Conservation (phyloP, 768 basidiomycete species). For the Lactifluus subvellereus region DNA sequence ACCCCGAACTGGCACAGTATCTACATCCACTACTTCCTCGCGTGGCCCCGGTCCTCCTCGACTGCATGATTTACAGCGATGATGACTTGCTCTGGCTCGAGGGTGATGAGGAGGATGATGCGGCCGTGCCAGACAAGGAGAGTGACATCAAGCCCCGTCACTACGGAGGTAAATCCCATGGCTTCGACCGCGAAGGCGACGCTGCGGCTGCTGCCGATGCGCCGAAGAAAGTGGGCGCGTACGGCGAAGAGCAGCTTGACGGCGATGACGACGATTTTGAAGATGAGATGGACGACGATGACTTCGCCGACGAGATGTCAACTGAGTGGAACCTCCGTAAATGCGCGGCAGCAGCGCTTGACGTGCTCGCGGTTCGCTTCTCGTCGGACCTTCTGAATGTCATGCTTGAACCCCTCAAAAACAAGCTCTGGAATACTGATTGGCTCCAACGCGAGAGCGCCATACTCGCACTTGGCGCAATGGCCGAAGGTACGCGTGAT, state of each 20-base stretch:
- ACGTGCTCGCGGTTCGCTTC: constrained; percentile 93
- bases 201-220: constrained; percentile 27
- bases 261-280: constrained; percentile 73
- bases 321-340: constrained; percentile 99
- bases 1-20: constrained; percentile 77
- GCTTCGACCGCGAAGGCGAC: constrained; percentile 63
- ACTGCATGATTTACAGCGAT: constrained; percentile 97
- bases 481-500: constrained; percentile 81
- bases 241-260: constrained; percentile 76
- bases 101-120: constrained; percentile 80
- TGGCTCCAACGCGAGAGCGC: constrained; percentile 96
- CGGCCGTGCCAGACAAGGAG: constrained; percentile 87
- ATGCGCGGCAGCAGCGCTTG: constrained; percentile 95
- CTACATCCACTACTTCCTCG: constrained; percentile 84
- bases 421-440: constrained; percentile 86
- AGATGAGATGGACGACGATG: constrained; percentile 80
- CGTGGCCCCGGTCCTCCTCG: constrained; percentile 90
- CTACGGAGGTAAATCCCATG: constrained; percentile 81
- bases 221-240: constrained; percentile 45
- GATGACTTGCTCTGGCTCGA: constrained; percentile 95
- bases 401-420: constrained; percentile 82
- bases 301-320: constrained; percentile 93
- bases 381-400: constrained; percentile 85
- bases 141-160: constrained; percentile 95
- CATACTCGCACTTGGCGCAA: constrained; percentile 92